Evolutionary conservation across 2,329 filamentous ascomycete species (phyloP).

Genomic region (Conoideocrella luteorostrata): DNA sequence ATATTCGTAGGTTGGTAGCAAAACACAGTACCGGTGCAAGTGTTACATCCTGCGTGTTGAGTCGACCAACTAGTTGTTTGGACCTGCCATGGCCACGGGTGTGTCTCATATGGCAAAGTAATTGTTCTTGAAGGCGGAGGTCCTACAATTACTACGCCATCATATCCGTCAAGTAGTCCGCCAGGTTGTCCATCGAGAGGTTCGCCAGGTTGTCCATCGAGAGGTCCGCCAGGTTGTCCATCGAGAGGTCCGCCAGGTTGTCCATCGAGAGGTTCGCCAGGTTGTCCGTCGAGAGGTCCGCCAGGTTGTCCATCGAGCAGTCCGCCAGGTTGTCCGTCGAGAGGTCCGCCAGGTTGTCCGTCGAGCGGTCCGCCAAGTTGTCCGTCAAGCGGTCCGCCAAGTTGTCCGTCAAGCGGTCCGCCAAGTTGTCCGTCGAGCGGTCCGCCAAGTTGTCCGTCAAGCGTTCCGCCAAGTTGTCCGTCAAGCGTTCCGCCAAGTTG

Average conservation of each 20-base stretch:
- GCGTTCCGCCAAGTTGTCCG: background rate
- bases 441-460: too few relatives aligned
- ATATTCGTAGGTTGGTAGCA: background rate
- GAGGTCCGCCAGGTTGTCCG: background rate
- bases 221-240: background rate
- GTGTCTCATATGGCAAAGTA: background rate
- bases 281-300: background rate
- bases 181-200: background rate
- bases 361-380: too few relatives aligned
- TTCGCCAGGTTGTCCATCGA: background rate
- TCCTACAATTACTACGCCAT: background rate
- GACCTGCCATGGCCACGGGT: slow-evolving; percentile 5
- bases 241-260: background rate
- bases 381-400: background rate
- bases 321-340: background rate
- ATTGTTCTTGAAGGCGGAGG: slow-evolving; percentile 2
- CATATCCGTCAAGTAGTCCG: background rate
- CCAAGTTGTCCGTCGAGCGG: too few relatives aligned
- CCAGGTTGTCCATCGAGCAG: background rate
- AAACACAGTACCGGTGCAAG: slow-evolving; percentile 3
- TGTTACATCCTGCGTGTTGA: background rate
- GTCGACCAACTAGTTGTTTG: slow-evolving; percentile 3
- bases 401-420: too few relatives aligned
- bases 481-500: background rate
- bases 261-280: background rate